phyloP scores from a whole-genome alignment of 2,329 filamentous ascomycete genomes.

The Monilinia vaccinii-corymbosi region DNA sequence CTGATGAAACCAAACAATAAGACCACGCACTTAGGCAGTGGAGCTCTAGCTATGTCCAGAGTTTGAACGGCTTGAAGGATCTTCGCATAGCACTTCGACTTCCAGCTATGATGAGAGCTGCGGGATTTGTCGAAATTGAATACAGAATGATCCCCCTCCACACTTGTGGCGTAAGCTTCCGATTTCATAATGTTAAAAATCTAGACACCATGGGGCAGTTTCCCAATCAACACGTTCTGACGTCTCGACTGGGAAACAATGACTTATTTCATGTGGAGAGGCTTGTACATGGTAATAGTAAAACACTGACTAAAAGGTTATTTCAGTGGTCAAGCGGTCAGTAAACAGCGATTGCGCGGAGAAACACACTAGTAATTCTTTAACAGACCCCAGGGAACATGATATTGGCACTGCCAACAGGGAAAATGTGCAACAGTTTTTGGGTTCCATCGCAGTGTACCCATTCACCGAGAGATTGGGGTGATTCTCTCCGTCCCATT shows the following conservation, averaged over 20 bases:
- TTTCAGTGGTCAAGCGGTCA: constrained; percentile 53
- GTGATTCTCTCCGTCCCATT: constrained; percentile 7
- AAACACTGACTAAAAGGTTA: not conserved
- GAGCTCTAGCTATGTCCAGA: constrained; percentile 55
- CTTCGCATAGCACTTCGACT: constrained; percentile 54
- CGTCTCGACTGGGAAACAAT: not conserved
- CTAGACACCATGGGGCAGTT: not conserved
- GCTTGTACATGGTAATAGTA: not conserved
- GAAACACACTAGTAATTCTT: not conserved
- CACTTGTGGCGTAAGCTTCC: constrained; percentile 42
- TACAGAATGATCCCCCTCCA: constrained; percentile 56
- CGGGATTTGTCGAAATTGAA: constrained; percentile 62
- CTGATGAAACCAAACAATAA: constrained; percentile 24
- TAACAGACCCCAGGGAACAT: constrained; percentile 40
- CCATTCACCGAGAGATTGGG: constrained; percentile 37
- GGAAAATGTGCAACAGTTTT: constrained; percentile 44
- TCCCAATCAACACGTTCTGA: not conserved
- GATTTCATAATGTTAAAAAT: not conserved
- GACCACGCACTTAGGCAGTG: constrained; percentile 57
- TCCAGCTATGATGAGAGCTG: constrained; percentile 25
- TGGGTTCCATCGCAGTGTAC: constrained; percentile 47
- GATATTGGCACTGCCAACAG: constrained; percentile 46
- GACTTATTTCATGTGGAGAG: not conserved
- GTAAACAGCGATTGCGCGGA: constrained; percentile 18
- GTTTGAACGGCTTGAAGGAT: constrained; percentile 56